Evolutionary conservation across 257 asterid species (phyloP).

Genomic region (Verbena officinalis): DNA sequence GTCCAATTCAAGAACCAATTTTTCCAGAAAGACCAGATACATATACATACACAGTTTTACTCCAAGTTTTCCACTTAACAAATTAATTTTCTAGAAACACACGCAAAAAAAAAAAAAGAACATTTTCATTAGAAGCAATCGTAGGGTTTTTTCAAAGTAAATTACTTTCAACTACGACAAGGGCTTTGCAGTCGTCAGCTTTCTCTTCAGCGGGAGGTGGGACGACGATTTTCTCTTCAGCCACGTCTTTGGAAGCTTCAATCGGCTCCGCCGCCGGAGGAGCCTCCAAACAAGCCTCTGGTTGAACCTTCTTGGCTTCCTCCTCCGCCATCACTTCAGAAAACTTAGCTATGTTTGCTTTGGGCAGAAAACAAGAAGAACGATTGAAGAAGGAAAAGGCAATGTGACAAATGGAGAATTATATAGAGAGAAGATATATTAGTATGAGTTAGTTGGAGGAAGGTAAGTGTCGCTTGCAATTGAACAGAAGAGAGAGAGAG

Average conservation of each 20-base stretch:
- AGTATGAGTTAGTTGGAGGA: conserved; percentile 33
- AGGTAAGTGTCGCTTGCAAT: conserved; percentile 37
- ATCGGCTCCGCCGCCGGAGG: conserved; percentile 30
- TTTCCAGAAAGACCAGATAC: not conserved
- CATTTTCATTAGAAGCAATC: not conserved
- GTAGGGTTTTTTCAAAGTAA: not conserved
- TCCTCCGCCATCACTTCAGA: conserved; percentile 64
- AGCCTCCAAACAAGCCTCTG: conserved; percentile 37
- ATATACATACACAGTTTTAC: not conserved
- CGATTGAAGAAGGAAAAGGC: conserved; percentile 6
- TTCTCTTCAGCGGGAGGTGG: conserved; percentile 57
- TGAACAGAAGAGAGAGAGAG: conserved; percentile 25
- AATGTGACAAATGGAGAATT: conserved; percentile 1
- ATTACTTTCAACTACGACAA: conserved; percentile 47
- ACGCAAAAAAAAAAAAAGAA: not conserved
- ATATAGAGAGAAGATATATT: not conserved
- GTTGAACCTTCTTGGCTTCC: conserved; percentile 50
- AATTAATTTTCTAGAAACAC: not conserved
- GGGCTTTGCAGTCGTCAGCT: conserved; percentile 44
- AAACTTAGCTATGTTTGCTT: conserved; percentile 42
- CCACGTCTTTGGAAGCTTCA: conserved; percentile 51
- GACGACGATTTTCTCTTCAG: conserved; percentile 67
- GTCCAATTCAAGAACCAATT: conserved; percentile 15
- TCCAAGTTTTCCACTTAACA: not conserved
- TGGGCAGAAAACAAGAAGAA: not conserved